These are phyloP conservation scores for Curvularia eragrostidis DNA, from an alignment of 2,329 filamentous ascomycete species.

Conservation along the genomic window DNA sequence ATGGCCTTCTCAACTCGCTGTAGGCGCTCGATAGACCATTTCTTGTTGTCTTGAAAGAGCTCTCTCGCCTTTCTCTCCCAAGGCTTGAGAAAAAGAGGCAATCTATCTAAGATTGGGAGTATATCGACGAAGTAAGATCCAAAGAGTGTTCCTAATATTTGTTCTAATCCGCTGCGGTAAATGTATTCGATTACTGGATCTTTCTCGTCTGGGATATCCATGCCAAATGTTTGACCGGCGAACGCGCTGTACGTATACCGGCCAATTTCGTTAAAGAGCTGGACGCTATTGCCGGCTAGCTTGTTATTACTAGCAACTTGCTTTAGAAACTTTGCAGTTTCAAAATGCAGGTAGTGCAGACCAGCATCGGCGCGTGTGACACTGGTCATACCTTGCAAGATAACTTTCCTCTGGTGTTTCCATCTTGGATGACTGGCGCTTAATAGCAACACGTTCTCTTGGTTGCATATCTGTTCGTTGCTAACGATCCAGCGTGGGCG, in stretches of 20 bases:
- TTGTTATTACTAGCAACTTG: not conserved
- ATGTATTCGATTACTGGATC: conserved; percentile 16
- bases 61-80: conserved; percentile 13
- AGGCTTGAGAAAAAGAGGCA: conserved; percentile 12
- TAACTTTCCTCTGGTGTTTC: not conserved
- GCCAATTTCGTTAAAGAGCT: conserved; percentile 14
- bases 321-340: conserved; percentile 18
- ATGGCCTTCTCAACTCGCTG: conserved; percentile 9
- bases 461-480: conserved; percentile 17
- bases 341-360: conserved; percentile 12
- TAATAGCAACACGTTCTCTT: conserved; percentile 14
- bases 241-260: conserved; percentile 17
- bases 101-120: conserved; percentile 2
- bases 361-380: conserved; percentile 16
- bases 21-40: conserved; percentile 11
- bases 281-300: conserved; percentile 2
- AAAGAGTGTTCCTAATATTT: not conserved
- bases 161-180: conserved; percentile 10
- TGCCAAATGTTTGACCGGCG: conserved; percentile 16
- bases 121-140: not conserved
- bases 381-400: conserved; percentile 16
- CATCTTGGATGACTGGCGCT: conserved; percentile 12
- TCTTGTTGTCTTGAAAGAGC: conserved; percentile 11
- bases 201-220: conserved; percentile 12
- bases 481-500: conserved; percentile 34